A percentile compares a stretch with the other conserved stretches of the same genome.
Conservation (phyloP, 306 rosid genomes). For the Sophora flavescens region DNA sequence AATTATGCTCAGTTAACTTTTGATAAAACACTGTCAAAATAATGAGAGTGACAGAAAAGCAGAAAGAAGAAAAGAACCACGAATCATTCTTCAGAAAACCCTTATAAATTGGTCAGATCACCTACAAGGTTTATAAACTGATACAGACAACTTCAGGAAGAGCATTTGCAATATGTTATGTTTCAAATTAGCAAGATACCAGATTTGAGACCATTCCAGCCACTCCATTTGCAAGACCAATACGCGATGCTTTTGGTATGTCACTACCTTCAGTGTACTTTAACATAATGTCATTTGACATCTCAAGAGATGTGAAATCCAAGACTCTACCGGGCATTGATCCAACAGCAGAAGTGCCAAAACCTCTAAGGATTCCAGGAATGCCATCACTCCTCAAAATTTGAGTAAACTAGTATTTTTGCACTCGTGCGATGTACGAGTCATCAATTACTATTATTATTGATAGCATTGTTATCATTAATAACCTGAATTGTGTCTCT, state of each 20-base stretch:
- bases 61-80: neutral
- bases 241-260: constrained; percentile 70
- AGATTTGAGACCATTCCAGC: constrained; percentile 84
- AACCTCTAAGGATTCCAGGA: constrained; percentile 79
- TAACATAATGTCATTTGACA: constrained; percentile 72
- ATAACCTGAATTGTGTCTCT: no score
- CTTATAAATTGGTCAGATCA: neutral
- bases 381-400: constrained; percentile 71
- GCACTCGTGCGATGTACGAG: no score
- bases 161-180: neutral
- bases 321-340: constrained; percentile 85
- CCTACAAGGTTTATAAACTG: neutral
- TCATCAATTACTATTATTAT: no score
- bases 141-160: neutral
- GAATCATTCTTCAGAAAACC: neutral
- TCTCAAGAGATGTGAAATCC: constrained; percentile 80
- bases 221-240: constrained; percentile 76
- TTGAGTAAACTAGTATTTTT: no score
- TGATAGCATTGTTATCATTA: no score
- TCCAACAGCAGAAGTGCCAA: constrained; percentile 86
- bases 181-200: constrained; percentile 34
- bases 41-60: no score
- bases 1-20: neutral
- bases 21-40: neutral
- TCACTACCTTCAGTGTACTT: constrained; percentile 60